Base-by-base conservation (phyloP, 2,329 filamentous ascomycete species). In the Aspergillus pseudonomiae region DNA sequence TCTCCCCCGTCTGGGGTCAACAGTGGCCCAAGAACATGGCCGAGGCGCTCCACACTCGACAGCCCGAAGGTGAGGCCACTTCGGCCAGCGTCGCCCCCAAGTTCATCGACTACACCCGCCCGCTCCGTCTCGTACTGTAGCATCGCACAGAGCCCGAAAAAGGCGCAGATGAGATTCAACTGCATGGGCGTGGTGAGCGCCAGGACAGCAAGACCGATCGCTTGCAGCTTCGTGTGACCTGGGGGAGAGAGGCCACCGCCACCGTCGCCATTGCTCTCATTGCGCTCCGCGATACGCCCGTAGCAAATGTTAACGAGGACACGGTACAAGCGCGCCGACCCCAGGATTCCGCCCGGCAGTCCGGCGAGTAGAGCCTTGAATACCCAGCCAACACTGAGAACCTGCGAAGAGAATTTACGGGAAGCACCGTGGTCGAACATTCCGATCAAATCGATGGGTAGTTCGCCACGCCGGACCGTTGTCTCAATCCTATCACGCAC, bases 301-400 rank as follows among this genome's bases (percentile, higher is more conserved):
- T 70, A 62, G 48, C 68, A 72, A n/a, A 80, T 77, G 26, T 65
- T 59, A 12, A 71, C 66, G 36, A 81, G 63, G 14, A 69, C 65
- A 11, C 67, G 65, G 61, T 76, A 79, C 11, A 81, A 70, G 32
- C 68, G 68, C 39, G 59, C 59, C 34, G 78, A 79, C 11, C 78
- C 78, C 32, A 81, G 66, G 50, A 80, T 75, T 10, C 79, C 78
- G 5, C 71, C 75, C 0, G 78, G 78, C 32, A 81, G 66, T 30
- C 78, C 78, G 26, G 68, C 71, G 28, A 81, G 61, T 7, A 81
- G 65, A 24, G 72, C 68, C 57, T 74, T 76, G 59, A 80, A 74
- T 4, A 74, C 70, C 63, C 74, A 75, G 16, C 70, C 77, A 45
- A 79, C 74, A 48, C 72, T 72, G 57, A 76, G 74, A 34, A 75